Evolutionary conservation across 2,329 filamentous ascomycete genomes (phyloP).

Genomic region (Aureobasidium sp.): DNA sequence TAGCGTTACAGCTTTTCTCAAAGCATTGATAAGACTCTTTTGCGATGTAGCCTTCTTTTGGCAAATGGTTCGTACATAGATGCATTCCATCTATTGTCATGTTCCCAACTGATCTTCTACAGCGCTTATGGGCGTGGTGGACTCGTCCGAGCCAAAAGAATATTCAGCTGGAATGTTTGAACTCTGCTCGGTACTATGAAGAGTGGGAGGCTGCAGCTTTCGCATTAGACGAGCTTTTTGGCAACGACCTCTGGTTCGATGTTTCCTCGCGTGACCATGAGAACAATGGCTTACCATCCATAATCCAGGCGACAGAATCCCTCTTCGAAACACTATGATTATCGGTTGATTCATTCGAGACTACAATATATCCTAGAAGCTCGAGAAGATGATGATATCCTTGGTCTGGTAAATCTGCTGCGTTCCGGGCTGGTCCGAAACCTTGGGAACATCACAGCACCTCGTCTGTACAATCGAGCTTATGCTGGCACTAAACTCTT

Average conservation of each 20-base stretch:
- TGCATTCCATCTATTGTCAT: background rate
- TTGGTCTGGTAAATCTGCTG: conserved; percentile 69
- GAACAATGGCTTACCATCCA: background rate
- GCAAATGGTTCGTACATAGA: conserved; percentile 18
- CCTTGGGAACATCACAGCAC: conserved; percentile 80
- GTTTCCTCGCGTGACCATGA: background rate
- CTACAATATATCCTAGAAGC: conserved; percentile 63
- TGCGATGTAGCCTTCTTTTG: conserved; percentile 20
- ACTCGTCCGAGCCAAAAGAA: conserved; percentile 57
- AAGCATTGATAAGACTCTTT: conserved; percentile 15
- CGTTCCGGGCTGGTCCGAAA: conserved; percentile 74
- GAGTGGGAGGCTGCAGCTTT: conserved; percentile 83
- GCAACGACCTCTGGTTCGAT: conserved; percentile 67
- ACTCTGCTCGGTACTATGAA: conserved; percentile 64
- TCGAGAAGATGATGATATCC: conserved; percentile 63
- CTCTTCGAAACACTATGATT: conserved; percentile 76
- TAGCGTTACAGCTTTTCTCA: conserved; percentile 12
- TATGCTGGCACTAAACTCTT: conserved; percentile 84
- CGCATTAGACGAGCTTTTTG: conserved; percentile 73
- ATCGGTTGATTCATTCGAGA: conserved; percentile 72
- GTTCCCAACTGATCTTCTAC: conserved; percentile 16
- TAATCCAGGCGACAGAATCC: conserved; percentile 69
- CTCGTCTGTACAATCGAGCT: conserved; percentile 73
- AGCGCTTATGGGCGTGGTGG: conserved; percentile 66
- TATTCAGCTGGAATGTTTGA: conserved; percentile 58